Conservation (phyloP, 768 basidiomycete genomes). For the Saitozyma sp. region DNA sequence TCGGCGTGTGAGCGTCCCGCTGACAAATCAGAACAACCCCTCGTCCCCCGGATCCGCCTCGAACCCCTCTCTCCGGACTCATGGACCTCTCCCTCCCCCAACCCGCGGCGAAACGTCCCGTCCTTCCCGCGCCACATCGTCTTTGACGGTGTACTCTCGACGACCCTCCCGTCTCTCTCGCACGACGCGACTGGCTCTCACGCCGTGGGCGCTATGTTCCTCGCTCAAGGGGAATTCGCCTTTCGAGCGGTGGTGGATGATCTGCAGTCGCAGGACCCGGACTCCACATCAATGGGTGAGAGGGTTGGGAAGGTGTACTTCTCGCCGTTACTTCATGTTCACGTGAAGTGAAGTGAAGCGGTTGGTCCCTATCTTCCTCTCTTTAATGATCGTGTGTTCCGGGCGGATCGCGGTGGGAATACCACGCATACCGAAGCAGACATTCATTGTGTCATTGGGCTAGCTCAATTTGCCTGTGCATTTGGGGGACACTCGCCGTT, state of each 20-base stretch:
- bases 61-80: conserved; percentile 18
- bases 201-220: conserved; percentile 19
- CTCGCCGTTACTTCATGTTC: conserved; percentile 16
- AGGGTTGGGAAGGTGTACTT: conserved; percentile 18
- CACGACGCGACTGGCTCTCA: conserved; percentile 9
- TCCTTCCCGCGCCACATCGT: conserved; percentile 23
- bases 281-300: background rate
- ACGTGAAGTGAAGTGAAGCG: conserved; percentile 16
- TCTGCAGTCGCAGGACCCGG: conserved; percentile 1
- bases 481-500: too few relatives aligned
- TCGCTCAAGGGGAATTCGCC: conserved; percentile 30
- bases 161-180: conserved; percentile 16
- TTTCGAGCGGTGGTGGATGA: conserved; percentile 45
- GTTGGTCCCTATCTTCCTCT: background rate
- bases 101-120: conserved; percentile 1
- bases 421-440: too few relatives aligned
- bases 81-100: conserved; percentile 14
- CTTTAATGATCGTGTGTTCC: background rate
- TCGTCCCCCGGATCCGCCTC: conserved; percentile 25
- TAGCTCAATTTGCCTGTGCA: too few relatives aligned
- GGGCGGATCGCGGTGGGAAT: background rate
- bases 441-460: too few relatives aligned
- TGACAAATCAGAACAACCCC: conserved; percentile 17
- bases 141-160: conserved; percentile 30
- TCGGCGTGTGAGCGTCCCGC: background rate